Evolutionary conservation across 164 flowering plant species (phyloP), one percentile per base, ranked within the genome.

Genomic region (Vitis labrusca): DNA sequence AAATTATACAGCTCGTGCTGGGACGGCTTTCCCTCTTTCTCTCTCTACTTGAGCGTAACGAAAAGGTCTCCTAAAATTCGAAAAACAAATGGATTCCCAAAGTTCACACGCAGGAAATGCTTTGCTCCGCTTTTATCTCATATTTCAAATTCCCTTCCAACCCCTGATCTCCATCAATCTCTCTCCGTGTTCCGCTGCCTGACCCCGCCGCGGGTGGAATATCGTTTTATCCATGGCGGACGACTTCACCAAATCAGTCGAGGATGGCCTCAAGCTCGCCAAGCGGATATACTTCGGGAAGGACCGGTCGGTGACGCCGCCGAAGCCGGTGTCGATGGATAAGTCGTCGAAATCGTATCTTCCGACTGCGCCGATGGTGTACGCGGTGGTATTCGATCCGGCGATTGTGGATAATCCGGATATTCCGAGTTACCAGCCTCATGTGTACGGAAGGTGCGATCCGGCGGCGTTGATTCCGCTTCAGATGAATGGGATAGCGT

Each of bases 371-470:
- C 93, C 92, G 8, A 95, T 93, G 97, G 81, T 86, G 0, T 93
- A 93, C 72, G 98, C 96, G 10, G 93, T 93, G 8, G 84, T 95
- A 0, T 50, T 57, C 10, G 86, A 96, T 56, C 99, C 99, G 14
- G 68, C 72, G 8, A 83, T 90, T 52, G 99, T 96, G 12, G 99
- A 96, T 66, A 96, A 93, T 61, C 99, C 99, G 10, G 99, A 96
- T 66, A 74, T 91, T 4, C 93, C 97, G 17, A 96, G 98, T 79
- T 96, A 91, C 79, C 99, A 96, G 89, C 98, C 98, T 49, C 85
- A 96, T 69, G 97, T 96, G 50, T 85, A 91, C 68, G 99, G 99
- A 11, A 66, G 94, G 59, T 91, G 97, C 68, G 92, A 90, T 75
- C 92, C 97, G 1, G 92, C 98, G 10, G 98, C 94, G 51, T 74